Conservation (phyloP, 2,329 filamentous ascomycete species). For the Colletotrichum phormii region DNA sequence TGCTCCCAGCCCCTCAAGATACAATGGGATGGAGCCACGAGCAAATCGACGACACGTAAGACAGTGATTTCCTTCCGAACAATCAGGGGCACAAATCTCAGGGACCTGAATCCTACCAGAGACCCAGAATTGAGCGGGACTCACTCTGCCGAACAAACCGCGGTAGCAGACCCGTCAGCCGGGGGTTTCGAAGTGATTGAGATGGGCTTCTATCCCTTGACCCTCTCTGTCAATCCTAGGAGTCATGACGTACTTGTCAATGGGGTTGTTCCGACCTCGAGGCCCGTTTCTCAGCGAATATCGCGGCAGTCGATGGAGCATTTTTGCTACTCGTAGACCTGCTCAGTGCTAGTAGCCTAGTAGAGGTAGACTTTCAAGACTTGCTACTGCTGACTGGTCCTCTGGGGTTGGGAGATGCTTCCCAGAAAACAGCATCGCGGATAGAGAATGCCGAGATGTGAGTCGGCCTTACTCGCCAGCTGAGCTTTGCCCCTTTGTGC, state of each 20-base stretch:
- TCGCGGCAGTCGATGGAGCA: not conserved
- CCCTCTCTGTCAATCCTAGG: slow-evolving; percentile 2
- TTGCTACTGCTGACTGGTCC: not conserved
- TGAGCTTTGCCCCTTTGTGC: not conserved
- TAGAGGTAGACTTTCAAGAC: not conserved
- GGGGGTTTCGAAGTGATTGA: slow-evolving; percentile 22
- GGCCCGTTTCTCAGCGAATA: not conserved
- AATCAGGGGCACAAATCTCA: not conserved
- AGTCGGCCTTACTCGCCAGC: not conserved
- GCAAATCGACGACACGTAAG: not conserved
- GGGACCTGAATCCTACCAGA: not conserved
- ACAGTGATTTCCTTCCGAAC: not conserved
- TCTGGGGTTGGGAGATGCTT: not conserved
- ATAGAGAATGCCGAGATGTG: not conserved
- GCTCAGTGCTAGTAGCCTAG: too few relatives aligned
- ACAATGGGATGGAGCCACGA: not conserved
- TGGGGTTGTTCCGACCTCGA: not conserved
- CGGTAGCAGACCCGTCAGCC: not conserved
- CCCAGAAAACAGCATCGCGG: not conserved
- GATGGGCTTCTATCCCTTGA: not conserved
- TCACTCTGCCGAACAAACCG: slow-evolving; percentile 13
- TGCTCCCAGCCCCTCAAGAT: not conserved
- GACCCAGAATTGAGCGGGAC: not conserved
- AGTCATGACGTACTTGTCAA: not conserved
- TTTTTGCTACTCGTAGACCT: not conserved